phyloP scores from a whole-genome alignment of 148 eudicot species.

The Persicaria maculosa region DNA sequence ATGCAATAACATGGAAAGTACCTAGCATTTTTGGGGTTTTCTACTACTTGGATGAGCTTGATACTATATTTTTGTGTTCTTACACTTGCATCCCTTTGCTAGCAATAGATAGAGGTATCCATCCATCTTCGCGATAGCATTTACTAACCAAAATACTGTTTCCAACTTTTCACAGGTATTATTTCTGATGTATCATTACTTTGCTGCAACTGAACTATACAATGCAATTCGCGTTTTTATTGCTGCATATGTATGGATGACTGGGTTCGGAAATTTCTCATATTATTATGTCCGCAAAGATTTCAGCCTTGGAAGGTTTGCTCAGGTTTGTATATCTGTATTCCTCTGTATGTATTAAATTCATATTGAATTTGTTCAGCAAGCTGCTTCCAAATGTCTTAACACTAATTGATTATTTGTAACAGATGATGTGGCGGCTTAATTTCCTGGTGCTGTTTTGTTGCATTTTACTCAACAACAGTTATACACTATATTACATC shows the following conservation, averaged over 20 bases:
- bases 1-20: neutral
- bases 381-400: constrained; percentile 18
- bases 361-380: neutral
- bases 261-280: constrained; percentile 97
- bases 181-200: constrained; percentile 92
- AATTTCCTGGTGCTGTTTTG: constrained; percentile 77
- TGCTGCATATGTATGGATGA: constrained; percentile 98
- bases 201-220: constrained; percentile 85
- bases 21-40: neutral
- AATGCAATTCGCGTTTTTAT: constrained; percentile 90
- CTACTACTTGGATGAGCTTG: neutral
- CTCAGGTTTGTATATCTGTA: constrained; percentile 49
- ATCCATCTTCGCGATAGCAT: neutral
- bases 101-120: neutral
- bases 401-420: neutral
- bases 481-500: constrained; percentile 78
- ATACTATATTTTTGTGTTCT: neutral
- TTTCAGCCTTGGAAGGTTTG: constrained; percentile 86
- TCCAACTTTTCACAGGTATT: constrained; percentile 42
- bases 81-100: neutral
- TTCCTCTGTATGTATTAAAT: neutral
- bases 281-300: constrained; percentile 91
- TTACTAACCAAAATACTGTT: neutral
- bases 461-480: constrained; percentile 77
- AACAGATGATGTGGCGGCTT: constrained; percentile 99